Base-by-base conservation (phyloP, 345 rosid genomes). In the Eutrema japonicum region DNA sequence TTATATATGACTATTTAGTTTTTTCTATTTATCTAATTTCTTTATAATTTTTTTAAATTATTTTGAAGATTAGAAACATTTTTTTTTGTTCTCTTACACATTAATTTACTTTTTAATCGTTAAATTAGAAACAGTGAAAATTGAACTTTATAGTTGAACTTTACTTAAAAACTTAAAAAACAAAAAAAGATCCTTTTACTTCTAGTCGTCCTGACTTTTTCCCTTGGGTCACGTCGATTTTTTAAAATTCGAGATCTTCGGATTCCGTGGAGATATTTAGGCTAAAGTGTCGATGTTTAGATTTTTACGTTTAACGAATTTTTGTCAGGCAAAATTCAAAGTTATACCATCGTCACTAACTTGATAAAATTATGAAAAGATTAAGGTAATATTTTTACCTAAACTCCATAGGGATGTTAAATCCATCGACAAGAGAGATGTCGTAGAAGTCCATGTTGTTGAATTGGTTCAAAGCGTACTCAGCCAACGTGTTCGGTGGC, bases 401-500 rank as follows among this genome's bases (percentile, higher is more conserved):
- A 38, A 77, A 77, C 11, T 70, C 80, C 80, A 77, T 77, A 30
- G 73, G 77, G 10, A 77, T 70, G 51, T 71, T 72, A 29, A 77
- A 77, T 35, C 80, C 77, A 77, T 72, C 77, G 3, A 77, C 75
- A 54, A 76, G 68, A 16, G 80, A 77, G 40, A 77, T 77, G 14
- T 77, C 80, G 42, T 69, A 69, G 60, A 77, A 77, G 40, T 77
- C 80, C 33, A 63, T 65, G 67, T 77, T 70, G 46, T 63, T 69
- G 63, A 58, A 84, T 6, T 84, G 88, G 80, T 89, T 89, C 16
- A 87, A 74, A 0, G 87, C 84, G 18, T 76, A 82, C 73, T 87
- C 90, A 8, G 85, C 90, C 60, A 83, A 43, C 48, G 92, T 85
- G 72, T 84, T 83, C 1, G 88, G 91, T 3, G 89, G 89, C 42